Evolutionary conservation across 768 basidiomycete species (phyloP).

Genomic region (Cytidiella melzeri): DNA sequence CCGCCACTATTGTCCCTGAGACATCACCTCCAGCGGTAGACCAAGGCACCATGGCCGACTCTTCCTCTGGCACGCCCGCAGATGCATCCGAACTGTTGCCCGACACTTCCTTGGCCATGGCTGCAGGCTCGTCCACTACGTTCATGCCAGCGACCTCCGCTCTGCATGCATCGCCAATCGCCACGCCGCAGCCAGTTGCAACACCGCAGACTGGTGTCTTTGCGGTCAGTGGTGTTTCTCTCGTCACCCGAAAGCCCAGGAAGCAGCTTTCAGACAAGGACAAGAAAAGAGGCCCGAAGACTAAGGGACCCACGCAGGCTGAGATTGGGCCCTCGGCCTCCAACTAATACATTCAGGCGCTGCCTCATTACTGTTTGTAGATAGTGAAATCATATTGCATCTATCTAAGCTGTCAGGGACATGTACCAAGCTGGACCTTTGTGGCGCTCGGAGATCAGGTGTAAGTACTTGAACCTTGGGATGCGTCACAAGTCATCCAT

Average conservation of each 20-base stretch:
- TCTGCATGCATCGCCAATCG: not conserved
- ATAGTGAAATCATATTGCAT: too few species aligned
- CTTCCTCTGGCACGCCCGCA: not conserved
- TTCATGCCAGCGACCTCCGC: not conserved
- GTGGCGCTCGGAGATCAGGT: too few species aligned
- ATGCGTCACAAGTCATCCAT: too few species aligned
- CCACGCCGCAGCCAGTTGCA: not conserved
- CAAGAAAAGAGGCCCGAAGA: conserved; percentile 1
- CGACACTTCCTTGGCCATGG: not conserved
- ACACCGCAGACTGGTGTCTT: not conserved
- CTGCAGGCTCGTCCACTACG: not conserved
- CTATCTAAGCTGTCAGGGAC: too few species aligned
- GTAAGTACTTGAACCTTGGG: too few species aligned
- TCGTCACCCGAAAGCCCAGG: not conserved
- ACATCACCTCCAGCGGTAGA: not conserved
- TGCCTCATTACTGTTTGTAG: too few species aligned
- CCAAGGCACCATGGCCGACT: not conserved
- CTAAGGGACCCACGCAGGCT: too few species aligned
- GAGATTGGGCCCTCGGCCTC: too few species aligned
- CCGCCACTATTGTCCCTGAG: not conserved
- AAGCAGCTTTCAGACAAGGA: too few species aligned
- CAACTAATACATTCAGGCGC: too few species aligned
- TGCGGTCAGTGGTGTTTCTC: not conserved
- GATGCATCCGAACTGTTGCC: not conserved
- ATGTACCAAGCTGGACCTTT: too few species aligned